Evolutionary conservation across 352 stramenopile genomes (phyloP).

Genomic region (Pythium diclinum): DNA sequence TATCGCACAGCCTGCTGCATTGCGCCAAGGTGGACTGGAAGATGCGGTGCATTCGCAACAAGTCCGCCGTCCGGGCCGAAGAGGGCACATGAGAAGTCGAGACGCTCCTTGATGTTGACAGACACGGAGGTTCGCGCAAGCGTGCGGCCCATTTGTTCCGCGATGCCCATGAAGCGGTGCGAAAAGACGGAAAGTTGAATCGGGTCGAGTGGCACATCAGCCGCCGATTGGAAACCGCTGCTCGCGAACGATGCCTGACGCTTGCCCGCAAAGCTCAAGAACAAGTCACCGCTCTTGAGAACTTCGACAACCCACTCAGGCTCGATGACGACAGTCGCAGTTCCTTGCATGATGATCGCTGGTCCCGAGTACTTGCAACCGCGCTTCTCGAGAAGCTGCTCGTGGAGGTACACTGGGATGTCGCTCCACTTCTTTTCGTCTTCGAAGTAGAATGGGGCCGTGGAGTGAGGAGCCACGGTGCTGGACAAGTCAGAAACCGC

Average conservation of each 20-base stretch:
- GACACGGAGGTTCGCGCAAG: slow-evolving; percentile 95
- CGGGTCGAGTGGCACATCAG: slow-evolving; percentile 81
- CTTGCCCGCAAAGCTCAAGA: slow-evolving; percentile 69
- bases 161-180: slow-evolving; percentile 99
- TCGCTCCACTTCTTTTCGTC: slow-evolving; percentile 73
- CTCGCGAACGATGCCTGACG: slow-evolving; percentile 28
- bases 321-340: slow-evolving; percentile 98
- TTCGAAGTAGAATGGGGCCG: slow-evolving; percentile 78
- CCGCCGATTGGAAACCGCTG: slow-evolving; percentile 31
- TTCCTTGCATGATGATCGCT: slow-evolving; percentile 97
- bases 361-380: slow-evolving; percentile 82
- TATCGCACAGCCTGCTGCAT: slow-evolving; percentile 98
- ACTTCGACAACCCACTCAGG: slow-evolving; percentile 93
- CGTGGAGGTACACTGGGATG: slow-evolving; percentile 92
- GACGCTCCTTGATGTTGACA: slow-evolving; percentile 99
- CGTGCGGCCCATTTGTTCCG: slow-evolving; percentile 98
- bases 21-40: slow-evolving; percentile 98
- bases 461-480: slow-evolving; percentile 46
- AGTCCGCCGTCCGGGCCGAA: slow-evolving; percentile 97
- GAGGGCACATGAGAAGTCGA: slow-evolving; percentile 99
- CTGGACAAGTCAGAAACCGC: slow-evolving; percentile 16
- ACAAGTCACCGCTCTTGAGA: slow-evolving; percentile 93
- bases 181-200: slow-evolving; percentile 97
- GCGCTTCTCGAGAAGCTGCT: slow-evolving; percentile 80
- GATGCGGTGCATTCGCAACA: slow-evolving; percentile 98